These are phyloP conservation scores for Fusarium veterinarium DNA, from an alignment of 2,329 filamentous ascomycete species.

Conservation along the genomic window DNA sequence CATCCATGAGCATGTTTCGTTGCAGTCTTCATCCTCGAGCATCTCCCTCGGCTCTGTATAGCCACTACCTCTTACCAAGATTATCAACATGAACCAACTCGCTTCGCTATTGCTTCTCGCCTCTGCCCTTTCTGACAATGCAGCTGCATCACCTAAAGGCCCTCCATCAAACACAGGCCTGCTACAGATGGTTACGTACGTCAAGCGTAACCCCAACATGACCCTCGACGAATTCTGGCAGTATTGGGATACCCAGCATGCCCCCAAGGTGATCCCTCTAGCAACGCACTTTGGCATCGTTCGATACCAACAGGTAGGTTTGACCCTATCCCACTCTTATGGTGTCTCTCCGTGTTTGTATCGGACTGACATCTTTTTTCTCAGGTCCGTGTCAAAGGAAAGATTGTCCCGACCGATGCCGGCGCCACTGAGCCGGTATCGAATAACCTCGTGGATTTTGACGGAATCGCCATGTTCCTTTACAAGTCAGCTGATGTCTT, in stretches of 20 bases:
- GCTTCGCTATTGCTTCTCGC: not conserved
- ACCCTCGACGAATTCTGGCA: conserved; percentile 45
- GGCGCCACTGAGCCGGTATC: conserved; percentile 34
- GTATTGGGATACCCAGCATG: conserved; percentile 48
- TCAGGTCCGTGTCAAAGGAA: conserved; percentile 44
- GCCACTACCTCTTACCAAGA: too few relatives aligned
- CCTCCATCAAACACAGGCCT: conserved; percentile 51
- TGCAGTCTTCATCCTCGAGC: too few relatives aligned
- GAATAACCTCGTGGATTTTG: conserved; percentile 41
- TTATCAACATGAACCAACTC: not conserved
- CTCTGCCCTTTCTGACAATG: not conserved
- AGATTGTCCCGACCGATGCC: conserved; percentile 40
- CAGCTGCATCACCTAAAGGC: not conserved
- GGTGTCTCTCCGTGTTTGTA: rapidly evolving
- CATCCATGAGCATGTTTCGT: too few relatives aligned
- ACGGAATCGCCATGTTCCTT: conserved; percentile 48
- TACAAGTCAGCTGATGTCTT: conserved; percentile 40
- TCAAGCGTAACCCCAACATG: conserved; percentile 43
- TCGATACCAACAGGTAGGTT: conserved; percentile 42
- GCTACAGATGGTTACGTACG: conserved; percentile 46
- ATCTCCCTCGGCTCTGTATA: too few relatives aligned
- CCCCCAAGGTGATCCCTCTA: conserved; percentile 45
- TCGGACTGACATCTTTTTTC: not conserved
- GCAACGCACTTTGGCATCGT: conserved; percentile 44
- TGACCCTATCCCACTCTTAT: rapidly evolving